Conservation (phyloP, 441 rosid genomes). For the Adansonia grandidieri region DNA sequence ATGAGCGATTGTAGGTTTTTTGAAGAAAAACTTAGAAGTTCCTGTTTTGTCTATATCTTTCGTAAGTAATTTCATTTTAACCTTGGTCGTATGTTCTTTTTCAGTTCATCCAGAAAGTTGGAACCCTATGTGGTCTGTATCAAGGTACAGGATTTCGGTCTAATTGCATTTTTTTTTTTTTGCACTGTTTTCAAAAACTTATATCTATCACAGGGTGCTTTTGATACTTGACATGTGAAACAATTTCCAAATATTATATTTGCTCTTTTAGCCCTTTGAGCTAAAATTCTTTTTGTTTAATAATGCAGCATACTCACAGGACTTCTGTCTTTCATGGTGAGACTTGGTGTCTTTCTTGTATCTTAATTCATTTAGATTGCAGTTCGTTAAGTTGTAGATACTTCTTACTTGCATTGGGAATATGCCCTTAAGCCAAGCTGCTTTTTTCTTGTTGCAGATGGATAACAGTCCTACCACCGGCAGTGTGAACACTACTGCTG, state of each 20-base stretch:
- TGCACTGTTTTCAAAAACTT: not conserved
- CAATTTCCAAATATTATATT: constrained; percentile 1
- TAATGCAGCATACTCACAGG: constrained; percentile 97
- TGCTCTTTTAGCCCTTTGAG: constrained; percentile 1
- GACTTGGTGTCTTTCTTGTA: constrained; percentile 34
- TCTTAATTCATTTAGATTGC: not conserved
- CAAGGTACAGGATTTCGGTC: constrained; percentile 60
- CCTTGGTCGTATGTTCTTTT: constrained; percentile 28
- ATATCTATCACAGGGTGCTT: not conserved
- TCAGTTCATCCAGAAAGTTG: constrained; percentile 99
- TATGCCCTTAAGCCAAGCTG: constrained; percentile 23
- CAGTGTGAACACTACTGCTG: constrained; percentile 77
- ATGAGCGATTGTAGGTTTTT: constrained; percentile 94
- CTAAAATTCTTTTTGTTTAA: constrained; percentile 30
- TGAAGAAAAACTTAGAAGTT: constrained; percentile 5
- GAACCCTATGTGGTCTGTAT: constrained; percentile 99
- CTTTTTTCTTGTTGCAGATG: constrained; percentile 57
- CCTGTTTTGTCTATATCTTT: not conserved
- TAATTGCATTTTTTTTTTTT: not conserved
- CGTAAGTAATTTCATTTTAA: constrained; percentile 21
- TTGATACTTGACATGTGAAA: not conserved
- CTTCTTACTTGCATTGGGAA: constrained; percentile 23
- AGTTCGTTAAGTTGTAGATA: not conserved
- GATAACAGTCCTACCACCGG: constrained; percentile 98
- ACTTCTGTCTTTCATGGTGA: constrained; percentile 98